phyloP scores from a whole-genome alignment of 129 eudicot species.

The Flaveria brownii region DNA sequence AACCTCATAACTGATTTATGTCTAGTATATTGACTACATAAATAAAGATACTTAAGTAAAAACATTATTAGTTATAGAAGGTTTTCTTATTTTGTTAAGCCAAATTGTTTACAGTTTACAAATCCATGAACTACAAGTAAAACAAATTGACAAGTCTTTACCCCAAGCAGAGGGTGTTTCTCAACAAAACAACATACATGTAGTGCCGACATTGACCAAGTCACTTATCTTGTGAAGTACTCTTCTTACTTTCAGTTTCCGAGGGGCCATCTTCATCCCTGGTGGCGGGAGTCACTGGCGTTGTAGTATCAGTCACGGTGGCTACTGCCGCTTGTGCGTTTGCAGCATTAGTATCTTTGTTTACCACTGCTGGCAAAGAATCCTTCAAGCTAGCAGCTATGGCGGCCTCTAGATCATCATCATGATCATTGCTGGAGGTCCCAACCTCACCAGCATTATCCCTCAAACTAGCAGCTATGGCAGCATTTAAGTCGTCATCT shows the following conservation, averaged over 20 bases:
- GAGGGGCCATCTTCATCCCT: constrained; percentile 8
- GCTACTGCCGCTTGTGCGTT: not conserved
- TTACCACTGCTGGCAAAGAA: constrained; percentile 26
- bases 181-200: constrained; percentile 19
- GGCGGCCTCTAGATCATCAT: constrained; percentile 44
- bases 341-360: constrained; percentile 22
- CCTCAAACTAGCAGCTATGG: constrained; percentile 93
- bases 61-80: not conserved
- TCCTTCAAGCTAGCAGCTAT: constrained; percentile 46
- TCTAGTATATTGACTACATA: not conserved
- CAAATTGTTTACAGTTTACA: constrained; percentile 29
- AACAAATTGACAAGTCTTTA: constrained; percentile 40
- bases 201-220: constrained; percentile 19
- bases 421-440: constrained; percentile 29
- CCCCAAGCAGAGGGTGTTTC: constrained; percentile 16
- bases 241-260: constrained; percentile 32
- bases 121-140: constrained; percentile 29
- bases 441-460: constrained; percentile 47
- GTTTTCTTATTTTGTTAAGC: constrained; percentile 23
- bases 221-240: constrained; percentile 30
- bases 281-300: not conserved
- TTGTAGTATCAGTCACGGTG: constrained; percentile 16
- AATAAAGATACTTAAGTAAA: not conserved
- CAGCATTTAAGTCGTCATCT: constrained; percentile 86
- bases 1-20: too few species aligned